Evolutionary conservation across 371 early-diverging fungal genomes (phyloP).

Genomic region (Mycotypha africana): DNA sequence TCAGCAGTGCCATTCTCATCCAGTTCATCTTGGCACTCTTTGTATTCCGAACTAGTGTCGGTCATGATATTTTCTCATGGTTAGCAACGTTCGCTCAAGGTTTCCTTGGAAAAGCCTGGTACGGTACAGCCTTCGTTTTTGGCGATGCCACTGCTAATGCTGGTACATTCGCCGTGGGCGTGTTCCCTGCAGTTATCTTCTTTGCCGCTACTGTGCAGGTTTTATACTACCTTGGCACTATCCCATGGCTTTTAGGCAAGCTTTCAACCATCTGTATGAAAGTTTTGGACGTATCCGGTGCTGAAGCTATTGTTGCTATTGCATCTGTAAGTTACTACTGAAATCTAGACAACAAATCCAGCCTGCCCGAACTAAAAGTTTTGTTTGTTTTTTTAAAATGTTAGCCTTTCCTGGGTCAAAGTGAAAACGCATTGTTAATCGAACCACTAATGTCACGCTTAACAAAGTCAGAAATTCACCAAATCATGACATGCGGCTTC

Average conservation of each 20-base stretch:
- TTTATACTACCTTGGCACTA: constrained; percentile 73
- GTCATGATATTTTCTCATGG: constrained; percentile 69
- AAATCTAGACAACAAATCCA: background rate
- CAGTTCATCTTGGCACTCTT: constrained; percentile 78
- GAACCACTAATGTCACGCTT: constrained; percentile 71
- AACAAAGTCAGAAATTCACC: constrained; percentile 80
- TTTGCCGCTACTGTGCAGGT: constrained; percentile 80
- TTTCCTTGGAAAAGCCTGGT: constrained; percentile 57
- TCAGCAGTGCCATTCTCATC: constrained; percentile 62
- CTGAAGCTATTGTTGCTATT: constrained; percentile 80
- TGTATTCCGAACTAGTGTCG: constrained; percentile 66
- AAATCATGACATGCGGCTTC: constrained; percentile 82
- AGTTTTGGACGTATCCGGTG: constrained; percentile 71
- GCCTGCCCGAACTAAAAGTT: background rate
- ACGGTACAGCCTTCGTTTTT: constrained; percentile 66
- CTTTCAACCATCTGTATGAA: constrained; percentile 60
- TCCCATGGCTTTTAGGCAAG: constrained; percentile 73
- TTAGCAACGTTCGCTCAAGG: constrained; percentile 50
- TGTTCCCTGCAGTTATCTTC: constrained; percentile 79
- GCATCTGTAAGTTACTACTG: constrained; percentile 47
- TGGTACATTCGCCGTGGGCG: constrained; percentile 52
- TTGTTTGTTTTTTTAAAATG: background rate
- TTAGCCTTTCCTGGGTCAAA: constrained; percentile 68
- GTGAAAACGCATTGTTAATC: constrained; percentile 78
- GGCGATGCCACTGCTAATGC: constrained; percentile 37